Base-by-base conservation (phyloP, 2,329 filamentous ascomycete species). In the Trichoderma sp. region DNA sequence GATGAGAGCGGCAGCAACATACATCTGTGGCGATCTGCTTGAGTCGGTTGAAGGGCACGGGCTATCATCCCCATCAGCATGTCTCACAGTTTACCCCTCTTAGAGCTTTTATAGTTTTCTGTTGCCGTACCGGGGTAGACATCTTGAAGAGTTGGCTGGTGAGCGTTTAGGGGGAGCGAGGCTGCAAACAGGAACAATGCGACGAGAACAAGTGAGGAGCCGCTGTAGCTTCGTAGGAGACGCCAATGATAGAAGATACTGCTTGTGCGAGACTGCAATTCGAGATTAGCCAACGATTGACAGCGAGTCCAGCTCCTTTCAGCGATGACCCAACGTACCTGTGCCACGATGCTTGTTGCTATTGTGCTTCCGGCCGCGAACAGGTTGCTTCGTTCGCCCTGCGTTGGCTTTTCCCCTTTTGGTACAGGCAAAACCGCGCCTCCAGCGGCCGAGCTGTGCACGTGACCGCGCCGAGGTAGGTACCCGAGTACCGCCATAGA, bases 11-110 rank as follows among this genome's bases (percentile, higher is more conserved):
- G 1, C 24, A 18, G 70, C 39, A 83, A 54, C 88, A 76, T 86
- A 95, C 92, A 84, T 95, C 91, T 78, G 88, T 89, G 75, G 92
- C 90, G 79, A 97, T 95, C 83, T 96, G 92, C 83, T 91, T 91
- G 73, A 97, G 87, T 73, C 93, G 86, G 76, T 89, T 90, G 74
- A 89, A 86, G 70, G 91, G 86, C 75, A 97, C 86, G 70, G 93
- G 93, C 91, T 95, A 76, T 43, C 26, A 46, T 46, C 54, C 21
- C 46, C 11, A 66, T 78, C 70, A 77, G 74, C 71, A 72, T 58
- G 52, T 49, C 60, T 59, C 63, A 61, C 54, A 46, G 1, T 8
- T 16, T 3, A 30, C 55, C 65, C 65, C 37, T 52, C 46, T 37
- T 4, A 10, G 30, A 60, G 43, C 28, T 49, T 49, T 28, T 51